Evolutionary conservation across 2,329 filamentous ascomycete species (phyloP), one percentile per base, ranked within the genome.

Genomic region (Cladosporium phlei): DNA sequence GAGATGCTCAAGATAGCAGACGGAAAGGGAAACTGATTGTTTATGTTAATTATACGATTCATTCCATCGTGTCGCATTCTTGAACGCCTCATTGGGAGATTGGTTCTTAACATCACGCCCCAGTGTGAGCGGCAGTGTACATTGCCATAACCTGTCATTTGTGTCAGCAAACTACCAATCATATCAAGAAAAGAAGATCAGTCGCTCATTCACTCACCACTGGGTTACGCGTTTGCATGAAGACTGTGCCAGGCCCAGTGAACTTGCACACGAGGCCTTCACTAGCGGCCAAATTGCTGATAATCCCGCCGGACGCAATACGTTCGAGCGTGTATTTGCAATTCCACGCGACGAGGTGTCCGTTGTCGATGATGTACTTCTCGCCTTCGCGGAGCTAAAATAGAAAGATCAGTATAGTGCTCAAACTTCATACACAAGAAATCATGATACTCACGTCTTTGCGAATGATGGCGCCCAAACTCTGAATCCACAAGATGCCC

Each of bases 201-300:
- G n/a, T n/a, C n/a, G n/a, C n/a, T n/a, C n/a, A n/a, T n/a, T n/a
- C n/a, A n/a, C n/a, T n/a, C n/a, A n/a, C 44, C 14, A 80, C 78
- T 42, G 88, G 77, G 62, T 96, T 97, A 52, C 93, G 79, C 1
- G 93, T 97, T 69, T 98, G 93, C 58, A 97, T 76, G 61, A 90
- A 96, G 0, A 98, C 79, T 0, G 88, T 94, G 1, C 93, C 93
- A 0, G 93, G 93, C 0, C 78, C 90, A 0, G 84, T 88, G 56
- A 97, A 97, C 63, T 89, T 95, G 73, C 93, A 98, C 3, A 95
- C 90, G 27, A 97, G 71, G 0, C 93, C 93, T 68, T 98, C 93
- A 0, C 78, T 85, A 0, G 88, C 83, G 21, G 83, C 81, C 17
- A 95, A 67, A 8, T 84, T 83, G n/a, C 87, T 91, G n/a, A 98